Conservation (phyloP, 2,329 filamentous ascomycete species). For the Stemphylium beticola region DNA sequence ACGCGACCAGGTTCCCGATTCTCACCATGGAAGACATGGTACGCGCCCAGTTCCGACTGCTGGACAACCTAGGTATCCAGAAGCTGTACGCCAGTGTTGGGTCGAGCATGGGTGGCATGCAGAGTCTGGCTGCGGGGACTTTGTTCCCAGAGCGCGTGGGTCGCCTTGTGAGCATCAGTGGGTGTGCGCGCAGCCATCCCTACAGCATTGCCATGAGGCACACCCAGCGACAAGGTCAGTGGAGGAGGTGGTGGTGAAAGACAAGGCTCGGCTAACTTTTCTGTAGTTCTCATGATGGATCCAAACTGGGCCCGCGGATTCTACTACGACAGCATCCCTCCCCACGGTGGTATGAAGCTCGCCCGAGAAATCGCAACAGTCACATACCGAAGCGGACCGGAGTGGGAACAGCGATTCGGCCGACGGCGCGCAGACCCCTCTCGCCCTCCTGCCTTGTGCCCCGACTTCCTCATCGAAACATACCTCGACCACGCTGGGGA, state of each 20-base stretch:
- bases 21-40: conserved; percentile 98
- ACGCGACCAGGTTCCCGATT: conserved; percentile 94
- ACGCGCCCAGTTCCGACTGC: conserved; percentile 86
- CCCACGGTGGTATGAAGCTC: conserved; percentile 96
- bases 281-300: conserved; percentile 91
- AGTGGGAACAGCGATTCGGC: conserved; percentile 96
- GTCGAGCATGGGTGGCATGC: conserved; percentile 98
- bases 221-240: conserved; percentile 79
- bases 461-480: conserved; percentile 96
- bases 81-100: conserved; percentile 91
- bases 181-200: conserved; percentile 91
- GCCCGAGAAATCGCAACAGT: conserved; percentile 97
- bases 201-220: conserved; percentile 99
- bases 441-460: conserved; percentile 90
- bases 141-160: conserved; percentile 83
- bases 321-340: conserved; percentile 82
- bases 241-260: not conserved
- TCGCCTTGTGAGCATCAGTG: conserved; percentile 86
- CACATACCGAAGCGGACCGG: conserved; percentile 93
- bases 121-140: conserved; percentile 84
- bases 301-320: conserved; percentile 95
- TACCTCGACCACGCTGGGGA: conserved; percentile 98
- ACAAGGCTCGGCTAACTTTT: conserved; percentile 13
- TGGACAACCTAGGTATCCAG: conserved; percentile 77
- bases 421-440: conserved; percentile 82